phyloP scores from a whole-genome alignment of 805 yeast species.

The Barnettozyma sp. region DNA sequence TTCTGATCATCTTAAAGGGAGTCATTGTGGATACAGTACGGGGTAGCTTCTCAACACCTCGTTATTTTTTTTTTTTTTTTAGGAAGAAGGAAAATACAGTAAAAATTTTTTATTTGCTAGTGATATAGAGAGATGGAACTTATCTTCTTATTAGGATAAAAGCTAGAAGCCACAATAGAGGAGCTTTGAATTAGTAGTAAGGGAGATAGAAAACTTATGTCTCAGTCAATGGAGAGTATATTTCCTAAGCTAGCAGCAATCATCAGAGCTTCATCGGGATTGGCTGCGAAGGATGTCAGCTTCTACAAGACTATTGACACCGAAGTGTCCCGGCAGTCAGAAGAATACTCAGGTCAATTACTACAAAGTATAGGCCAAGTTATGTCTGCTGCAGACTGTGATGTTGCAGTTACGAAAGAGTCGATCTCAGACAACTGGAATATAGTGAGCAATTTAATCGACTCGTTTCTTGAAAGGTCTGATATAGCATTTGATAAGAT shows the following conservation, averaged over 20 bases:
- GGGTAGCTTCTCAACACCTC: not conserved
- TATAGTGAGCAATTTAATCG: conserved; percentile 53
- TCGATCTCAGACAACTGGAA: conserved; percentile 52
- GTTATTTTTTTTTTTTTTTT: not conserved
- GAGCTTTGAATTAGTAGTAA: no score
- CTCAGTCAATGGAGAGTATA: conserved; percentile 4
- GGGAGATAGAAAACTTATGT: not conserved
- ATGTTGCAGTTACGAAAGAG: conserved; percentile 32
- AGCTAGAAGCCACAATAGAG: no score
- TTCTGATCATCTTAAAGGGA: conserved; percentile 12
- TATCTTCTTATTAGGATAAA: no score
- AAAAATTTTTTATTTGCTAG: no score
- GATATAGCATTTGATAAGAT: conserved; percentile 58
- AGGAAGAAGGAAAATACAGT: not conserved
- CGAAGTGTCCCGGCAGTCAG: conserved; percentile 34
- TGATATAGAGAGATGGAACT: no score
- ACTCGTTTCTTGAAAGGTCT: conserved; percentile 65
- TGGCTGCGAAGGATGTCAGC: conserved; percentile 75
- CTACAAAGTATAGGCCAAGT: conserved; percentile 41
- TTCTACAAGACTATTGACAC: conserved; percentile 63
- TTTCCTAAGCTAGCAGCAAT: conserved; percentile 47
- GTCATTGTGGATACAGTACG: not conserved
- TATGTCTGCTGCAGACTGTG: conserved; percentile 29
- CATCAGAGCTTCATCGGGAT: conserved; percentile 58
- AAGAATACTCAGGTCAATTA: conserved; percentile 35